Conservation (phyloP, 148 eudicot genomes). For the Vaccinium corymbosum region DNA sequence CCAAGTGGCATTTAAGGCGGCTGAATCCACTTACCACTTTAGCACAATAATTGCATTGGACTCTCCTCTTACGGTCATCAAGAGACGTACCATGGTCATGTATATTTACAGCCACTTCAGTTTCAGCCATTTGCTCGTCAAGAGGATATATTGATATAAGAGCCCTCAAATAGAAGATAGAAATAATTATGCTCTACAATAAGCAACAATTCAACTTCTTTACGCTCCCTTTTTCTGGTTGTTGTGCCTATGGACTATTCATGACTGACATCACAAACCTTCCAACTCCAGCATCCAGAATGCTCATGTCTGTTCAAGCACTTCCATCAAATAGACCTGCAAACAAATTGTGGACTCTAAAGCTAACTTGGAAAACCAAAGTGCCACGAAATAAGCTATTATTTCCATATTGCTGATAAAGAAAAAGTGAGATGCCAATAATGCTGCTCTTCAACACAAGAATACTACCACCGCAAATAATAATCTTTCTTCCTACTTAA, state of each 20-base stretch:
- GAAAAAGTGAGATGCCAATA: neutral
- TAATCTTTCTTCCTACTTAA: neutral
- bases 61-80: constrained; percentile 29
- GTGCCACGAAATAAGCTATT: neutral
- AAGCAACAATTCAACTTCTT: neutral
- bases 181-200: neutral
- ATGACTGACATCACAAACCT: neutral
- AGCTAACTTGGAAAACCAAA: neutral
- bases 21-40: constrained; percentile 41
- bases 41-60: constrained; percentile 53
- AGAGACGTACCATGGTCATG: constrained; percentile 46
- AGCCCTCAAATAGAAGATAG: neutral
- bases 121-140: constrained; percentile 15
- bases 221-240: neutral
- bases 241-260: neutral
- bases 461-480: neutral
- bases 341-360: neutral
- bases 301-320: neutral
- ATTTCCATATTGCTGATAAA: neutral
- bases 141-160: neutral
- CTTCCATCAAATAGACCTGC: constrained; percentile 9
- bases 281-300: constrained; percentile 2
- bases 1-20: constrained; percentile 51
- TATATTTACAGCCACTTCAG: constrained; percentile 14
- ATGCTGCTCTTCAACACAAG: neutral